Evolutionary conservation across 495 filamentous ascomycete species (phyloP).

Genomic region (Copromyces sp.): DNA sequence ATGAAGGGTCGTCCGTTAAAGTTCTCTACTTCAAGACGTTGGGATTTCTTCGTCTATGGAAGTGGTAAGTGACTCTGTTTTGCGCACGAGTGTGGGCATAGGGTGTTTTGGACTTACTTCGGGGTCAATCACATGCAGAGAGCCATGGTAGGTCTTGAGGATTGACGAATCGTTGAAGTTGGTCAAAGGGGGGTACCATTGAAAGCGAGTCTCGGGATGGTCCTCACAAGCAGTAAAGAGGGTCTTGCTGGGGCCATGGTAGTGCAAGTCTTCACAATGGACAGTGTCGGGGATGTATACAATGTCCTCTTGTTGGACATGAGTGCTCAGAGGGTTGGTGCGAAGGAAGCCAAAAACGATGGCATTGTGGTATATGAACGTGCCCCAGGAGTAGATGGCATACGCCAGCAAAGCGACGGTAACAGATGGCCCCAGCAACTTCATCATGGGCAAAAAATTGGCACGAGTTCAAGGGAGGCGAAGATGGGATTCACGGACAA

Average conservation of each 20-base stretch:
- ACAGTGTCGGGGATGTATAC: conserved; percentile 40
- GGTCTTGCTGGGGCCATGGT: conserved; percentile 36
- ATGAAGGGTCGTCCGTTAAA: conserved; percentile 44
- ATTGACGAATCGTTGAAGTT: conserved; percentile 29
- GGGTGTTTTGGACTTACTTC: conserved; percentile 21
- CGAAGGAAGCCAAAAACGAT: conserved; percentile 18
- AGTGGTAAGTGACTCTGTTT: neutral
- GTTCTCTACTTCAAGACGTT: conserved; percentile 36
- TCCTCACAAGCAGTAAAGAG: conserved; percentile 52
- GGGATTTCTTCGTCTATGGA: conserved; percentile 40
- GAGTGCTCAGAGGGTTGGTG: conserved; percentile 5
- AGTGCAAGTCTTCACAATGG: conserved; percentile 52
- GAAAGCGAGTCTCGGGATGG: conserved; percentile 30
- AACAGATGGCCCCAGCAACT: conserved; percentile 8
- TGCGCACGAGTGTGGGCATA: neutral
- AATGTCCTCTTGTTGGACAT: conserved; percentile 9
- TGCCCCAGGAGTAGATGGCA: conserved; percentile 5
- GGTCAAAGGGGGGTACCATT: conserved; percentile 47
- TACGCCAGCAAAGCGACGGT: conserved; percentile 13
- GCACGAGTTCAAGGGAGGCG: neutral
- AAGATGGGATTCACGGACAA: neutral
- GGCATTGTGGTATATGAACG: conserved; percentile 3
- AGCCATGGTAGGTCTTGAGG: conserved; percentile 25
- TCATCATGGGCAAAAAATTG: conserved; percentile 6
- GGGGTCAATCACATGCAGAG: conserved; percentile 47